Conservation (phyloP, 1,284 basidiomycete genomes). For the Rhodotorula sp. region DNA sequence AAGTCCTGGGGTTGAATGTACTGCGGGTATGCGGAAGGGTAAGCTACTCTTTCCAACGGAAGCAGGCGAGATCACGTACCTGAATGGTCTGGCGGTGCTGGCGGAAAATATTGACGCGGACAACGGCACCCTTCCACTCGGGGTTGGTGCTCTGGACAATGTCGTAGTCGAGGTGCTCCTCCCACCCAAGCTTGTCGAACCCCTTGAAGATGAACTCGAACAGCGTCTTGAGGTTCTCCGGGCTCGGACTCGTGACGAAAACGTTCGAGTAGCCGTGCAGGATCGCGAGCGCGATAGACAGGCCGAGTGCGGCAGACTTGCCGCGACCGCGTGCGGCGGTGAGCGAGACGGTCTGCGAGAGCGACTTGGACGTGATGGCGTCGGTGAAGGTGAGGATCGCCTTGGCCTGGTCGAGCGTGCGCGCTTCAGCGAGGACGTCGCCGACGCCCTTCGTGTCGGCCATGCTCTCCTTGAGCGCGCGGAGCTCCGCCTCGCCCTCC, state of each 20-base stretch:
- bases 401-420: conserved; percentile 82
- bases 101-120: conserved; percentile 92
- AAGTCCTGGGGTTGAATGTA: conserved; percentile 98
- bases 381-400: conserved; percentile 90
- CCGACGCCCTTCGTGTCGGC: conserved; percentile 85
- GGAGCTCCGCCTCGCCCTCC: conserved; percentile 62
- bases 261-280: conserved; percentile 97
- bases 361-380: conserved; percentile 85
- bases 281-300: conserved; percentile 90
- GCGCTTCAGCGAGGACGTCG: conserved; percentile 85
- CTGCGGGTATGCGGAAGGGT: conserved; percentile 53
- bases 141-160: conserved; percentile 91
- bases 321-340: conserved; percentile 94
- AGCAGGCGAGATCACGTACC: conserved; percentile 55
- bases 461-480: conserved; percentile 76
- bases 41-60: no score
- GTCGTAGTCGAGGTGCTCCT: conserved; percentile 97
- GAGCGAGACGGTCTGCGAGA: conserved; percentile 91
- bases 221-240: conserved; percentile 96
- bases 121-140: conserved; percentile 93
- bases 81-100: conserved; percentile 92
- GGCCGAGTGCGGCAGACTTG: conserved; percentile 92
- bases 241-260: conserved; percentile 96
- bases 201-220: conserved; percentile 99
- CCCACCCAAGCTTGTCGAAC: conserved; percentile 89